Base-by-base conservation (phyloP, 2,329 filamentous ascomycete species). In the Cladosporium sp. region DNA sequence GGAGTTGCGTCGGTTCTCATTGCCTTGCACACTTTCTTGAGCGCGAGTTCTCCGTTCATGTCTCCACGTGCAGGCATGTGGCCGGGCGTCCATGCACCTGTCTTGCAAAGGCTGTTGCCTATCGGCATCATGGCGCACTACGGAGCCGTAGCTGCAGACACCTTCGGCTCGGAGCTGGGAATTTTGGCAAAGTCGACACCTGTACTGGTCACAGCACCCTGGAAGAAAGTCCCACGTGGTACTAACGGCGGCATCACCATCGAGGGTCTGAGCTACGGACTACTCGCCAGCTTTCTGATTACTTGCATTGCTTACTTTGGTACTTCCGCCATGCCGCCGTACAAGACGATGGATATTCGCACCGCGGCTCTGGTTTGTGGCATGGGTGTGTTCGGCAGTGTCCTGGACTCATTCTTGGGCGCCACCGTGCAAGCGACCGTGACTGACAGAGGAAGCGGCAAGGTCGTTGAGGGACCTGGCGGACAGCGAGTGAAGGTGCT, bases 181-280 rank as follows among this genome's bases (percentile, higher is more conserved):
- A 99, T 99, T 65, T 84, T 99, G 14, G 90, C 93, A 7, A 87
- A 84, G 67, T 85, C 85, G 28, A 82, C 87, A 54, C 95, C 95
- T 10, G 88, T 93, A 41, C 86, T 99, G 44, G 94, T 99, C 75
- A 97, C 92, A 4, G 93, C 91, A 15, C 87, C 85, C 18, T 84
- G 95, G 74, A 89, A 91, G 67, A 85, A 87, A 69, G 95, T 98
- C 0, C 93, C 95, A 0, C 90, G 87, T 1, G 95, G 95, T 59
- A 98, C 95, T 51, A 99, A 99, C 75, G 95, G 95, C 36, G 95
- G 94, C 18, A 92, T 99, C 10, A 96, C 92, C 0, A 71, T 88
- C 0, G 82, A 87, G 55, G 95, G 95, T 0, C 81, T 97, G 0
- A 80, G 68, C 38, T 76, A 73, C 54, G 74, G 74, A 4, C 68